Evolutionary conservation across 306 rosid species (phyloP), one percentile per base, ranked within the genome.

Genomic region (Trichosanthes cucumerina): DNA sequence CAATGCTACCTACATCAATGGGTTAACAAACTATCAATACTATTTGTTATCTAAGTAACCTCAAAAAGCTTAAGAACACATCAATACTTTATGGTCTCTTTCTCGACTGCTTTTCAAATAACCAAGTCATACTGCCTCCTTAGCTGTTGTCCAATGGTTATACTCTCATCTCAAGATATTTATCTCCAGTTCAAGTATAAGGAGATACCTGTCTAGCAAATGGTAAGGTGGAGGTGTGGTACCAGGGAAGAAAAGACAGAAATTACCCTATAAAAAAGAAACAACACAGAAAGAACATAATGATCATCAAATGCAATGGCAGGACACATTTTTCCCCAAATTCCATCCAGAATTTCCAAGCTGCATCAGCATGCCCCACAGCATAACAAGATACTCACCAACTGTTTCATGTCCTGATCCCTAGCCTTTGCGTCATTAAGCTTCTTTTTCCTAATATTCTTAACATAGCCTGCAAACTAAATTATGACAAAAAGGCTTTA

Each of bases 301-400:
- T 63, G 44, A 4, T 18, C 71, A 64, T 34, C 46, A 33, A 64
- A 34, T 18, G 46, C 6, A 47, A 79, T 68, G 44, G 2, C 54
- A 80, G 90, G 93, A 90, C 89, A 94, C 93, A 91, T 79, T 92
- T 93, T 9, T 91, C 89, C 87, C 96, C 98, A 60, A 94, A 90
- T 78, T 92, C 98, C 87, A 79, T 81, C 46, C 82, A 89, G 79
- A 92, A 94, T 78, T 90, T 90, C 88, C 91, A 95, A 41, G 95
- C 96, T 11, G 90, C 97, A 62, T 92, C 96, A 41, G 92, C 95
- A 47, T 83, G 89, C 56, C 96, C 98, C 80, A 92, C 97, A 0
- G 96, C 86, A 71, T 21, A 94, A 89, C 81, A 92, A 90, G 87
- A 92, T 94, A 97, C 92, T 92, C 60, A 92, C 93, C 91, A 92